Conservation (phyloP, 306 rosid species). For the Ziziphus jujuba region DNA sequence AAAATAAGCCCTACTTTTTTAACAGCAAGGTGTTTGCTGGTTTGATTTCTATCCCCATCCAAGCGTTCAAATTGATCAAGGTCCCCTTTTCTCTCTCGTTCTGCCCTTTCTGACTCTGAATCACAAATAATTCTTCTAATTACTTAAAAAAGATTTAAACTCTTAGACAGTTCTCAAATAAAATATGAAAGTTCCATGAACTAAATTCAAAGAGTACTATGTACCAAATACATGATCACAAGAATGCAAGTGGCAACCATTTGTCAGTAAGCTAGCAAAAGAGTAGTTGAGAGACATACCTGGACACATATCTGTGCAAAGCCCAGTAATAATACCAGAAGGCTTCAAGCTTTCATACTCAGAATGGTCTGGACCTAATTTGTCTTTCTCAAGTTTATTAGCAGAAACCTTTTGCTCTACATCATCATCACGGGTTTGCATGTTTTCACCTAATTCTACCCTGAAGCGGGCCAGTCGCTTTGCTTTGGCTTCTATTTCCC, state of each 20-base stretch:
- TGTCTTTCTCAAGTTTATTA: conserved; percentile 43
- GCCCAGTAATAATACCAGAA: conserved; percentile 66
- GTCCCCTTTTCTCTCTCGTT: conserved; percentile 98
- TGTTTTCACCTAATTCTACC: conserved; percentile 61
- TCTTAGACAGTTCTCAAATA: conserved; percentile 13
- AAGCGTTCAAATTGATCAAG: conserved; percentile 89
- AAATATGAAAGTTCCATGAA: conserved; percentile 18
- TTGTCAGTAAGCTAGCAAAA: neutral
- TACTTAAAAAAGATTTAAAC: neutral
- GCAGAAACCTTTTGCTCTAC: conserved; percentile 43
- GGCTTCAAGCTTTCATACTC: conserved; percentile 56
- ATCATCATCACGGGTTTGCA: conserved; percentile 42
- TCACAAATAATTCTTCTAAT: conserved; percentile 15
- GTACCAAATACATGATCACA: neutral
- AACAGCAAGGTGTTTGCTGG: conserved; percentile 79
- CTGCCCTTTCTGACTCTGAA: conserved; percentile 89
- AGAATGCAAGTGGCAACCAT: neutral
- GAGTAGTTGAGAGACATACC: conserved; percentile 50
- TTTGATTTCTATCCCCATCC: conserved; percentile 93
- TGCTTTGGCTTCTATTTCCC: conserved; percentile 88
- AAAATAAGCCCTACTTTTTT: conserved; percentile 65
- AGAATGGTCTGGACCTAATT: conserved; percentile 34
- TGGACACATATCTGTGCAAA: conserved; percentile 97
- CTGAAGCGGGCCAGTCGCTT: conserved; percentile 93
- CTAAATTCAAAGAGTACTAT: neutral